Evolutionary conservation across 2,329 filamentous ascomycete species (phyloP), one percentile per base, ranked within the genome.

Genomic region (Kalmusia sp.): DNA sequence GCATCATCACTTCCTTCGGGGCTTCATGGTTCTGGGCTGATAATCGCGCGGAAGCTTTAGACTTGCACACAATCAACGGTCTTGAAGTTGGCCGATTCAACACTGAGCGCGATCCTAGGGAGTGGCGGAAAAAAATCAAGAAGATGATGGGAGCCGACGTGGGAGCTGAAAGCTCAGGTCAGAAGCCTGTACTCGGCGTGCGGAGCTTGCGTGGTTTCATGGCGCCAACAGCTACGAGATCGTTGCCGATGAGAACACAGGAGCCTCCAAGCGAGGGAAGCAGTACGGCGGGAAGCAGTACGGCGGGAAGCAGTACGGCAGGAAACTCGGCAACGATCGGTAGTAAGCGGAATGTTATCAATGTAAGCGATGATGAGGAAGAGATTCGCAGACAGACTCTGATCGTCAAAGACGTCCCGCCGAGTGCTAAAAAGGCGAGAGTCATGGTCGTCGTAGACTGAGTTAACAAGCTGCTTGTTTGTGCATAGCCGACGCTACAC

Each of bases 21-120:
- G 76, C 78, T 22, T 68, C 71, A 0, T 87, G 84, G 84, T 84
- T 81, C 65, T 85, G 82, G 80, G 83, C 78, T 0, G 84, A 87
- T 47, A 76, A 76, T 19, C 77, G 85, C 1, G 79, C 80, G 0
- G 80, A 86, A 41, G 81, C 83, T 0, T 76, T 87, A 0, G 82
- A 82, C 24, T 62, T 87, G 5, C 78, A 80, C 24, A 79, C 79
- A 3, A 68, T 86, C 31, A 86, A 86, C 54, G 81, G 80, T 1
- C 62, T 79, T 1, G 81, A 83, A 25, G 78, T 83, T 4, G 76
- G 81, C 0, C 69, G 71, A 17, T 77, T 76, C 34, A 79, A 82
- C 47, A 72, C 71, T 0, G 67, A 76, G 6, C 75, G 81, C 6
- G 73, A 82, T 52, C 68, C 78, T 1, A 74, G 74, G 41, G 76